Evolutionary conservation across 805 yeast species (phyloP), one percentile per base, ranked within the genome.

Genomic region (Metschnikowia santaceciliae): DNA sequence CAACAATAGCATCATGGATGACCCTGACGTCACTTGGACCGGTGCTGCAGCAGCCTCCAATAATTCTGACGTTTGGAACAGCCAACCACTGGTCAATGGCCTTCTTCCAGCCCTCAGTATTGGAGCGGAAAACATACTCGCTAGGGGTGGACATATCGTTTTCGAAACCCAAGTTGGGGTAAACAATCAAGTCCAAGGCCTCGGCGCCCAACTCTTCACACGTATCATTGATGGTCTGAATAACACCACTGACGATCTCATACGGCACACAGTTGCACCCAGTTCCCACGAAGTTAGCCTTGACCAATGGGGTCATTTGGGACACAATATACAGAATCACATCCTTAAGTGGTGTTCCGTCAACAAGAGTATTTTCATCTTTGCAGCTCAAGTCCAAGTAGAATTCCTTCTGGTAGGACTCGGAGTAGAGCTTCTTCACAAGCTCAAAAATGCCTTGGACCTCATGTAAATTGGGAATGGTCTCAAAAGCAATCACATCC

Each of bases 41-140:
- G 1, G 89, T 84, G 57, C 89, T 74, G 55, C 92, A 87, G 65
- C 92, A 87, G 2, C 91, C 92, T 7, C 94, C 94, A 48, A 87
- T 69, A 15, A 67, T 60, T n/a, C 62, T 55, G 7, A 85, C 73
- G 34, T 75, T 73, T 2, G 75, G 74, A 6, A 62, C 61, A 0
- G 56, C 46, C 19, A 68, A 54, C 80, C 85, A 79, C 17, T 64
- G 61, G 30, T 59, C 49, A 2, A 75, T 75, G 22, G 69, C 66
- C 3, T 63, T 55, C 2, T 61, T 65, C 79, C 86, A 76, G 2
- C 61, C 56, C 6, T 54, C 57, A 7, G 55, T 52, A 44, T 54
- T 37, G 13, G 57, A 43, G 37, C 57, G 48, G 32, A 62, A 58
- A 36, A 48, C 54, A 50, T 59, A 65, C 44, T 64, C 56, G 51